These are phyloP conservation scores for Ophiostoma montium DNA, from an alignment of 2,329 filamentous ascomycete species.

Conservation along the genomic window DNA sequence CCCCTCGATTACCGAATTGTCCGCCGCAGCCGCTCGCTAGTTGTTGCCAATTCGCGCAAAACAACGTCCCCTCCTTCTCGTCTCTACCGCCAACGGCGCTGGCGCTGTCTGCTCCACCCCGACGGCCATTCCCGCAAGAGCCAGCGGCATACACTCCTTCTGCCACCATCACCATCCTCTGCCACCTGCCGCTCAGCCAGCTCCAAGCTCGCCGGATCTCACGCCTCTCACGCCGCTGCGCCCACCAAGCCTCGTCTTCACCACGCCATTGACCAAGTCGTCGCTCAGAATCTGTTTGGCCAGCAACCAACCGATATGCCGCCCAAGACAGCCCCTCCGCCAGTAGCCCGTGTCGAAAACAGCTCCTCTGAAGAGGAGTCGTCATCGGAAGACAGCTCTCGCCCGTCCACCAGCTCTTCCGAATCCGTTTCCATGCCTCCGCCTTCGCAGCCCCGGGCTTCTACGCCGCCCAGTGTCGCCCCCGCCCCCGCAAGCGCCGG, in stretches of 20 bases:
- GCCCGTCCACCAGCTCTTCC: slow-evolving; percentile 7
- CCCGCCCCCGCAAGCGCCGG: slow-evolving; percentile 5
- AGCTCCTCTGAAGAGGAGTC: slow-evolving; percentile 1
- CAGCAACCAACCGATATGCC: slow-evolving; percentile 2
- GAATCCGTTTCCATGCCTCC: slow-evolving; percentile 23
- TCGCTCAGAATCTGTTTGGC: slow-evolving; percentile 12
- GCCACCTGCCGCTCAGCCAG: neutral
- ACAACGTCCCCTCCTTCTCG: slow-evolving; percentile 20
- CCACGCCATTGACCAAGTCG: slow-evolving; percentile 12
- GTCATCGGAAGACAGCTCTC: slow-evolving; percentile 1
- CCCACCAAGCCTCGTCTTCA: neutral
- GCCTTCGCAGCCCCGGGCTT: slow-evolving; percentile 21
- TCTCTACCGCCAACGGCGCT: slow-evolving; percentile 20
- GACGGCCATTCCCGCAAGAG: slow-evolving; percentile 24
- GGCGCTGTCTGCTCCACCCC: slow-evolving; percentile 22
- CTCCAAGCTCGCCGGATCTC: neutral
- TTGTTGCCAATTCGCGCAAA: slow-evolving; percentile 26
- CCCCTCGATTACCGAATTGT: slow-evolving; percentile 30
- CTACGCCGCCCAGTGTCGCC: slow-evolving; percentile 6
- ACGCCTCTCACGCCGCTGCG: neutral
- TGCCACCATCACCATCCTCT: slow-evolving; percentile 2
- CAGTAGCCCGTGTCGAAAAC: slow-evolving; percentile 1
- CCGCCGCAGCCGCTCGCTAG: slow-evolving; percentile 27
- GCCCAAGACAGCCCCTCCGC: slow-evolving; percentile 2
- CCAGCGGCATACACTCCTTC: slow-evolving; percentile 14